phyloP scores from a whole-genome alignment of 371 early-diverging fungal genomes.

The Rhizopus sp. region DNA sequence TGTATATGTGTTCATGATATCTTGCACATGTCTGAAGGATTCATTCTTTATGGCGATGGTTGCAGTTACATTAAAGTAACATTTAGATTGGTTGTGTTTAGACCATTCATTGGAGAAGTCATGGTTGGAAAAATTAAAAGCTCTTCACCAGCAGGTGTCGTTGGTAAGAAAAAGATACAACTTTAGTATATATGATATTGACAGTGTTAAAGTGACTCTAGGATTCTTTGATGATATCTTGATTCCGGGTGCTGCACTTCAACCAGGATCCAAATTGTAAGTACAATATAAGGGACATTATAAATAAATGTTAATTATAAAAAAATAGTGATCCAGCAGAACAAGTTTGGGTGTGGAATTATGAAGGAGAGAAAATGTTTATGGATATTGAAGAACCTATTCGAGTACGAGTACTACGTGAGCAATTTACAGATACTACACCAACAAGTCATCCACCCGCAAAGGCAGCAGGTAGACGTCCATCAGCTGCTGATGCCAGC shows the following conservation, averaged over 20 bases:
- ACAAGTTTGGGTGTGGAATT: slow-evolving; percentile 89
- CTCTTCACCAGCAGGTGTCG: slow-evolving; percentile 68
- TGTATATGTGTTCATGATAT: slow-evolving; percentile 87
- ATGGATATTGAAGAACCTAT: slow-evolving; percentile 84
- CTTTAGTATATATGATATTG: too few species aligned
- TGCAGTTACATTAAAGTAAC: slow-evolving; percentile 75
- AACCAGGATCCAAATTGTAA: slow-evolving; percentile 66
- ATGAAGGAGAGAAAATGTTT: slow-evolving; percentile 79
- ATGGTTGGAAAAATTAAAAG: slow-evolving; percentile 78
- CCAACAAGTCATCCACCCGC: slow-evolving; percentile 53
- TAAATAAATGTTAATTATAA: background rate
- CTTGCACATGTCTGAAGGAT: slow-evolving; percentile 74
- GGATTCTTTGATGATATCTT: slow-evolving; percentile 93
- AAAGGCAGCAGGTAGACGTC: slow-evolving; percentile 17
- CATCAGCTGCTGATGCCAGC: slow-evolving; percentile 48
- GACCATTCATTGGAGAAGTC: slow-evolving; percentile 90
- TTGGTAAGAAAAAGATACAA: slow-evolving; percentile 5
- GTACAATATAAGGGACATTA: background rate
- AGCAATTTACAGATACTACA: slow-evolving; percentile 79
- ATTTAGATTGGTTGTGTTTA: slow-evolving; percentile 88
- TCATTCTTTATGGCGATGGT: slow-evolving; percentile 84
- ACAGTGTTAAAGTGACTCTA: slow-evolving; percentile 62
- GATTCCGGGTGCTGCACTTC: slow-evolving; percentile 72
- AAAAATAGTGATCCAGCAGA: slow-evolving; percentile 61
- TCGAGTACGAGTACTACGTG: slow-evolving; percentile 76